phyloP scores from a whole-genome alignment of 768 basidiomycete species.

The Naganishia vishniacii region DNA sequence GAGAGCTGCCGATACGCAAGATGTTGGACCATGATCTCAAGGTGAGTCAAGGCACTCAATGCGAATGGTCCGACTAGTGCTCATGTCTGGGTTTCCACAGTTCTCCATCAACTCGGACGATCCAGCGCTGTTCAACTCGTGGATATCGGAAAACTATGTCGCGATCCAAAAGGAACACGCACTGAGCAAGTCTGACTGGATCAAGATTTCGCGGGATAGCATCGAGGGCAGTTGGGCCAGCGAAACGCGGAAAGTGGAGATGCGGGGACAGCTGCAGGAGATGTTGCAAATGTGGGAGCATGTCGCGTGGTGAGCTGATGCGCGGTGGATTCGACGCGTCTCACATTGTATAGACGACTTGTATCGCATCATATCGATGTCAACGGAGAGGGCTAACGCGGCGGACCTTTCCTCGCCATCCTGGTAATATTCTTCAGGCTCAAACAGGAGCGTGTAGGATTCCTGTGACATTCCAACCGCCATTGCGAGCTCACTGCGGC shows the following conservation, averaged over 20 bases:
- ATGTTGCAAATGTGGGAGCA: conserved; percentile 28
- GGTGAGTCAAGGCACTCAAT: neutral
- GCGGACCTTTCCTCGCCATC: too few relatives aligned
- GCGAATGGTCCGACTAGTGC: neutral
- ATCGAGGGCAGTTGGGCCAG: conserved; percentile 33
- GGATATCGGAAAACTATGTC: conserved; percentile 32
- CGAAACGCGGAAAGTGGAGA: conserved; percentile 29
- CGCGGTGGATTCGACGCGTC: too few relatives aligned
- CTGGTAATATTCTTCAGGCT: too few relatives aligned
- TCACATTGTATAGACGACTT: too few relatives aligned
- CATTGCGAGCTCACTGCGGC: too few relatives aligned
- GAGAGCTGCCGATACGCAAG: conserved; percentile 30
- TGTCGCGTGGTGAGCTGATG: conserved; percentile 4
- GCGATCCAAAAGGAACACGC: conserved; percentile 30
- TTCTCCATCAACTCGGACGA: conserved; percentile 38
- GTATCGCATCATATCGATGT: too few relatives aligned
- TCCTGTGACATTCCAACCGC: too few relatives aligned
- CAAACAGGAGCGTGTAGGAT: too few relatives aligned
- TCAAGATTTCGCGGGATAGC: conserved; percentile 26
- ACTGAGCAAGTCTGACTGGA: conserved; percentile 30
- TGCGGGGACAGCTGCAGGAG: conserved; percentile 19
- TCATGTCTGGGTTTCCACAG: neutral
- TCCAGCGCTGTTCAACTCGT: conserved; percentile 34
- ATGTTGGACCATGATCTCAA: conserved; percentile 31
- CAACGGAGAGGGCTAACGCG: too few relatives aligned